These are phyloP conservation scores for Leptomonas pyrrhocoris DNA, from an alignment of 208 protist genomes.

Conservation along the genomic window DNA sequence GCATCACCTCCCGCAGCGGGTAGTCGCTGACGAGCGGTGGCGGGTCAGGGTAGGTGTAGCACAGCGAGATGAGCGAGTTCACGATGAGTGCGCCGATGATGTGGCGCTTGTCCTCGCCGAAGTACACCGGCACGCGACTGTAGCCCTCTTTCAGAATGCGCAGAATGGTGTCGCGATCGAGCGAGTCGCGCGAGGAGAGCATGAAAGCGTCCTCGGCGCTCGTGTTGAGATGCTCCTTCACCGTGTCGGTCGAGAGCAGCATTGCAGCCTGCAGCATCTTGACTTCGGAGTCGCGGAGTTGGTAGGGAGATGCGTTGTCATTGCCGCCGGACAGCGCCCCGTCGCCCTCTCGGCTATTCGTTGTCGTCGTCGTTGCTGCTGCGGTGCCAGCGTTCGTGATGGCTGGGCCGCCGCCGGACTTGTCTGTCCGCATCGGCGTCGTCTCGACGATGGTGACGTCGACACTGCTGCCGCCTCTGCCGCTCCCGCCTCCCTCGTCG, in stretches of 20 bases:
- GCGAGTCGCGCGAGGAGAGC: conserved; percentile 55
- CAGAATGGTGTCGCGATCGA: conserved; percentile 70
- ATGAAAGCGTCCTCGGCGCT: conserved; percentile 70
- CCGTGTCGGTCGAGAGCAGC: conserved; percentile 62
- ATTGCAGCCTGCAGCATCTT: conserved; percentile 80
- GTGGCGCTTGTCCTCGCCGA: conserved; percentile 60
- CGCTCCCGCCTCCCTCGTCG: conserved; percentile 15
- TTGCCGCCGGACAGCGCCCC: background rate
- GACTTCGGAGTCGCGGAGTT: conserved; percentile 66
- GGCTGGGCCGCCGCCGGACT: background rate
- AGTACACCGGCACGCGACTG: conserved; percentile 89
- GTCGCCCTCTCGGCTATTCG: background rate
- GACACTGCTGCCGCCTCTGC: background rate
- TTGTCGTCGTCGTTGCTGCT: background rate
- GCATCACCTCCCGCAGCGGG: conserved; percentile 67
- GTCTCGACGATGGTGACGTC: background rate
- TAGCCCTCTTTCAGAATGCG: conserved; percentile 69
- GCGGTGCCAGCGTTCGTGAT: background rate
- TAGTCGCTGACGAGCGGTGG: conserved; percentile 69
- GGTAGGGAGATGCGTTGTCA: conserved; percentile 10
- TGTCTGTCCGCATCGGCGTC: background rate
- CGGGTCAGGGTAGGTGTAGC: conserved; percentile 53
- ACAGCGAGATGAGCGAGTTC: conserved; percentile 80
- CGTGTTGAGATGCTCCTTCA: conserved; percentile 66
- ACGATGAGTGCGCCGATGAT: conserved; percentile 88